Evolutionary conservation across 2,329 filamentous ascomycete species (phyloP).

Genomic region (Pestalotiopsis sp.): DNA sequence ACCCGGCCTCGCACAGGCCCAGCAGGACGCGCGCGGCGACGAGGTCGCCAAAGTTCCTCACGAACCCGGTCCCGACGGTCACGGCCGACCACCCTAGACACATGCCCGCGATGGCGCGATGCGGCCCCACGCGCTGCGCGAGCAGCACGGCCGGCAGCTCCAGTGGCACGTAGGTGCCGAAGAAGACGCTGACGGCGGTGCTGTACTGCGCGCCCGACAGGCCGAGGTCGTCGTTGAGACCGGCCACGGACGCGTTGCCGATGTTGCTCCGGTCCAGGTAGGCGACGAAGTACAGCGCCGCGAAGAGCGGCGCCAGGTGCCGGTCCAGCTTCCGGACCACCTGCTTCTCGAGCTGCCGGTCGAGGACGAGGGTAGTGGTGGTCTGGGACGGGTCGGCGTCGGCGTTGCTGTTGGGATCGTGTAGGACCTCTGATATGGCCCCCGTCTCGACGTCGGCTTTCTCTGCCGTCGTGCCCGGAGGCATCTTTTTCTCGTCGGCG

Average conservation of each 20-base stretch:
- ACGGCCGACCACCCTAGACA: slow-evolving; percentile 30
- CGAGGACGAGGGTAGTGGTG: neutral
- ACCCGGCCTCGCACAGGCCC: slow-evolving; percentile 59
- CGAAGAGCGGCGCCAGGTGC: neutral
- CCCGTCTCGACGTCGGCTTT: neutral
- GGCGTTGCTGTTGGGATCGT: no score
- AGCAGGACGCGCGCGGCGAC: slow-evolving; percentile 48
- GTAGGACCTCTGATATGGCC: neutral
- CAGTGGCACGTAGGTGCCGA: neutral
- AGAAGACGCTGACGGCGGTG: neutral
- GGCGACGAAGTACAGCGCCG: neutral
- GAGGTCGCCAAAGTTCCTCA: slow-evolving; percentile 22
- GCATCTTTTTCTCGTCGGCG: neutral
- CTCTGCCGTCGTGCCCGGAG: neutral
- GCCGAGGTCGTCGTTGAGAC: neutral
- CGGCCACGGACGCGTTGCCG: slow-evolving; percentile 1
- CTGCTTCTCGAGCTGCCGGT: neutral
- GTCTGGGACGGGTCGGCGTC: no score
- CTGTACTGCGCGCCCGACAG: neutral
- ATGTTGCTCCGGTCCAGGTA: slow-evolving; percentile 5
- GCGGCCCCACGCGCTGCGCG: slow-evolving; percentile 38
- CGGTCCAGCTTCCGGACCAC: neutral
- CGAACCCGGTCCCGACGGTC: slow-evolving; percentile 25
- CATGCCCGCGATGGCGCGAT: slow-evolving; percentile 22
- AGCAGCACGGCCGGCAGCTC: slow-evolving; percentile 24